Conservation (phyloP, 73 alveolate genomes). For the Durusdinium trenchii region DNA sequence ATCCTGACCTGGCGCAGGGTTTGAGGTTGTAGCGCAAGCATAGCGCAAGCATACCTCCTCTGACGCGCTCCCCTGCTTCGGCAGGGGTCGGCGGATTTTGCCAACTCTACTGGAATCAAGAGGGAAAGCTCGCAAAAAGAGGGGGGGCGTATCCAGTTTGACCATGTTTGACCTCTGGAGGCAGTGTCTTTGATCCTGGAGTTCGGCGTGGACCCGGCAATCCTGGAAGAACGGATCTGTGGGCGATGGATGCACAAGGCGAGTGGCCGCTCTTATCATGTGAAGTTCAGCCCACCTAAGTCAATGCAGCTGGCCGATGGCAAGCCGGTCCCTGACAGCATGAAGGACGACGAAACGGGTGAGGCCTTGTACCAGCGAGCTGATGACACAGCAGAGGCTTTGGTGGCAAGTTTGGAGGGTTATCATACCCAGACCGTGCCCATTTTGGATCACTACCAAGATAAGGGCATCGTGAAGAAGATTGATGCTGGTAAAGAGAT, state of each 20-base stretch:
- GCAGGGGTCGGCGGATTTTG: too few relatives aligned
- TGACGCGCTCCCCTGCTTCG: too few relatives aligned
- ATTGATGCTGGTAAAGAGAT: slow-evolving; percentile 59
- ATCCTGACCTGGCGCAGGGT: too few relatives aligned
- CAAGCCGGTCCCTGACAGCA: slow-evolving; percentile 64
- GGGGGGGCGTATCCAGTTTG: too few relatives aligned
- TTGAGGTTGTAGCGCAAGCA: too few relatives aligned
- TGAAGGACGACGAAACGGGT: slow-evolving; percentile 97
- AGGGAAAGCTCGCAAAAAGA: too few relatives aligned
- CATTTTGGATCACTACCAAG: slow-evolving; percentile 97
- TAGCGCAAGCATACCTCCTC: too few relatives aligned
- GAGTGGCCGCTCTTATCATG: slow-evolving; percentile 98
- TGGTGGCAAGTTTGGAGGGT: slow-evolving; percentile 96
- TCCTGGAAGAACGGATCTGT: slow-evolving; percentile 97
- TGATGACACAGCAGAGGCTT: slow-evolving; percentile 97
- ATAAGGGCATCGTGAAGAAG: slow-evolving; percentile 72
- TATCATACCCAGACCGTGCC: slow-evolving; percentile 97
- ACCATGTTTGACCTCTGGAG: too few relatives aligned
- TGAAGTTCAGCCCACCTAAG: slow-evolving; percentile 97
- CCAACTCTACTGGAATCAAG: too few relatives aligned
- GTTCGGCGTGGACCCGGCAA: slow-evolving; percentile 96
- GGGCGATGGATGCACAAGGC: slow-evolving; percentile 98
- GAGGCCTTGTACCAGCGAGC: slow-evolving; percentile 97
- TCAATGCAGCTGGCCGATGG: slow-evolving; percentile 84
- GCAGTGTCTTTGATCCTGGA: slow-evolving; percentile 97